Evolutionary conservation across 768 basidiomycete genomes (phyloP).

Genomic region (Pisolithus tinctorius): DNA sequence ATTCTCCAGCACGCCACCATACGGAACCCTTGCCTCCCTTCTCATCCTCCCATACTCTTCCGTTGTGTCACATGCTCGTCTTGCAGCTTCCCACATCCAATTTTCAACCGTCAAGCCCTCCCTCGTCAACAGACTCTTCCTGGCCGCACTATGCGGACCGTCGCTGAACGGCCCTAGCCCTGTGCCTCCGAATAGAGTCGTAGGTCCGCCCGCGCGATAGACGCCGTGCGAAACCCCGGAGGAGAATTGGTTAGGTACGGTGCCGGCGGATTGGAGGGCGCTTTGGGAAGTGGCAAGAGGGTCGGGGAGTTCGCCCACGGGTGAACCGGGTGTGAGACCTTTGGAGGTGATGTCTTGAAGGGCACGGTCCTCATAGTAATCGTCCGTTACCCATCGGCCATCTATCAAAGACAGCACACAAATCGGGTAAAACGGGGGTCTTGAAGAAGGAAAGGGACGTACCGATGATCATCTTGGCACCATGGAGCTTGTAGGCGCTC

Average conservation of each 20-base stretch:
- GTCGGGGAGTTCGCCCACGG: slow-evolving; percentile 77
- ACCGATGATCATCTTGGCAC: slow-evolving; percentile 87
- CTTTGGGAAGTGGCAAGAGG: slow-evolving; percentile 48
- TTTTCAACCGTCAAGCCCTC: slow-evolving; percentile 83
- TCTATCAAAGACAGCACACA: slow-evolving; percentile 40
- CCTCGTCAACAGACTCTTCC: slow-evolving; percentile 71
- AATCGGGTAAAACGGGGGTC: neutral
- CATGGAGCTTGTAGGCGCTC: slow-evolving; percentile 92
- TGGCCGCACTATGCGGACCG: slow-evolving; percentile 77
- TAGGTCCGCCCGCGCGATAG: slow-evolving; percentile 88
- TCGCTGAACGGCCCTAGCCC: slow-evolving; percentile 89
- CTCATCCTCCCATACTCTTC: slow-evolving; percentile 58
- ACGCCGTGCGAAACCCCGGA: slow-evolving; percentile 55
- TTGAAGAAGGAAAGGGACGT: slow-evolving; percentile 18
- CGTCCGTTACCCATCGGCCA: slow-evolving; percentile 88
- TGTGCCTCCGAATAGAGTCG: slow-evolving; percentile 80
- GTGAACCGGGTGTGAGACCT: slow-evolving; percentile 77
- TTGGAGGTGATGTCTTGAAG: slow-evolving; percentile 71
- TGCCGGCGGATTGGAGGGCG: slow-evolving; percentile 32
- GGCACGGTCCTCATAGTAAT: slow-evolving; percentile 89
- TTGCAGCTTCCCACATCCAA: slow-evolving; percentile 84
- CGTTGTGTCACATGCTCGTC: slow-evolving; percentile 55
- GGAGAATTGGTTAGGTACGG: slow-evolving; percentile 20
- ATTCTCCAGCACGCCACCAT: slow-evolving; percentile 39
- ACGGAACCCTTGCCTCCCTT: slow-evolving; percentile 44